Conservation (phyloP, 1,284 basidiomycete genomes). For the Ceratobasidium sp. region DNA sequence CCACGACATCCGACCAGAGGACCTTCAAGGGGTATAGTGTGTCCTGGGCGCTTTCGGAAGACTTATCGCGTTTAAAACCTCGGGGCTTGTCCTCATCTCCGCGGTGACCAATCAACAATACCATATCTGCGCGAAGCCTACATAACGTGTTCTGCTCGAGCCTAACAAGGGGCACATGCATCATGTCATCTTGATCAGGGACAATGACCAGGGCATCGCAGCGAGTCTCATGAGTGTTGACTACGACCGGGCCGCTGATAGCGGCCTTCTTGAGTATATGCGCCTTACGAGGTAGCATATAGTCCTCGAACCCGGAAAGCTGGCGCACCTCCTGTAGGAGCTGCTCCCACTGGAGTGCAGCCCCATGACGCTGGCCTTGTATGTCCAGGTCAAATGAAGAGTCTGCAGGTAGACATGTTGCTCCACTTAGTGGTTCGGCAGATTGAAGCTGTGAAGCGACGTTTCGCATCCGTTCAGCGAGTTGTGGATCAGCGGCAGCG, state of each 20-base stretch:
- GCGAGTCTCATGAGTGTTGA: constrained; percentile 3
- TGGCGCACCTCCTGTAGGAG: too few species aligned
- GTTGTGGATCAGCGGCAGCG: background rate
- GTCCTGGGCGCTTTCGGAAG: too few species aligned
- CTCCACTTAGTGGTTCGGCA: background rate
- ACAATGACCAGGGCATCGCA: constrained; percentile 16
- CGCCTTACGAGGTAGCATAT: constrained; percentile 3
- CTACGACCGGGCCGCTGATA: background rate
- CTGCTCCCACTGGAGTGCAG: too few species aligned
- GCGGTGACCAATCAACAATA: too few species aligned
- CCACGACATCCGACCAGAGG: too few species aligned
- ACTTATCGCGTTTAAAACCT: too few species aligned
- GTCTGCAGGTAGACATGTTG: background rate
- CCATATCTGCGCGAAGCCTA: too few species aligned
- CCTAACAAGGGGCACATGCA: background rate
- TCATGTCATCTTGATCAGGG: background rate
- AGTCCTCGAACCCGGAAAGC: constrained; percentile 5
- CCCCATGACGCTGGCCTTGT: too few species aligned
- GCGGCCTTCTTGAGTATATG: background rate
- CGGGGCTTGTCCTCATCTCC: too few species aligned
- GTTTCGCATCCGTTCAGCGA: background rate
- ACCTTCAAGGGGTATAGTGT: too few species aligned
- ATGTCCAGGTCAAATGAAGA: too few species aligned
- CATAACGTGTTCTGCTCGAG: background rate
- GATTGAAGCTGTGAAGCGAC: background rate